These are phyloP conservation scores for Raddia distichophylla DNA, from an alignment of 176 grass and related monocot genomes.

Conservation along the genomic window DNA sequence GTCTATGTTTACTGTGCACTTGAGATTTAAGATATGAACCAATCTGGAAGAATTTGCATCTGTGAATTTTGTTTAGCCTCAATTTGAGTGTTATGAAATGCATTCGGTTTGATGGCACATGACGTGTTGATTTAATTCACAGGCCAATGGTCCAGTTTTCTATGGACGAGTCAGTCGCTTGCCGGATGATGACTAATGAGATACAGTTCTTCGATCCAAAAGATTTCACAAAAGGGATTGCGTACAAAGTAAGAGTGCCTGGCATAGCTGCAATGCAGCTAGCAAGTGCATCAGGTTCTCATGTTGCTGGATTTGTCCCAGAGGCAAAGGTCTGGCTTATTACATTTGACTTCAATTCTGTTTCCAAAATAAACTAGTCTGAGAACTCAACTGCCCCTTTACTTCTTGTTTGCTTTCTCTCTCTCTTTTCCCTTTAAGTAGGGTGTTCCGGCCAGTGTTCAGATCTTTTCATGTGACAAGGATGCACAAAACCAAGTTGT, in stretches of 20 bases:
- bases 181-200: slow-evolving; percentile 83
- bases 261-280: slow-evolving; percentile 78
- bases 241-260: slow-evolving; percentile 66
- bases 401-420: background rate
- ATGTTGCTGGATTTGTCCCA: slow-evolving; percentile 79
- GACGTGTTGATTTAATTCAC: slow-evolving; percentile 46
- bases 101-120: slow-evolving; percentile 38
- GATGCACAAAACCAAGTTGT: slow-evolving; percentile 78
- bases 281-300: slow-evolving; percentile 76
- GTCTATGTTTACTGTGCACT: background rate
- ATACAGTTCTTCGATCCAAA: slow-evolving; percentile 90
- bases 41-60: slow-evolving; percentile 8
- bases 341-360: slow-evolving; percentile 9
- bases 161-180: slow-evolving; percentile 82
- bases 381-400: slow-evolving; percentile 7
- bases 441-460: slow-evolving; percentile 82
- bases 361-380: slow-evolving; percentile 36
- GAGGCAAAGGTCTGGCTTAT: slow-evolving; percentile 71
- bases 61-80: slow-evolving; percentile 12
- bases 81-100: slow-evolving; percentile 6
- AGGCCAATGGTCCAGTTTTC: slow-evolving; percentile 93
- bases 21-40: background rate
- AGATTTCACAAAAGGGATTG: slow-evolving; percentile 77
- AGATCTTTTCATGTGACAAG: slow-evolving; percentile 86
- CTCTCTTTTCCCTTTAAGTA: slow-evolving; percentile 38